A percentile compares a stretch with the other conserved stretches of the same genome.
Evolutionary conservation across 768 basidiomycete species (phyloP).

Genomic region (Rhodotorula kratochvilovae): DNA sequence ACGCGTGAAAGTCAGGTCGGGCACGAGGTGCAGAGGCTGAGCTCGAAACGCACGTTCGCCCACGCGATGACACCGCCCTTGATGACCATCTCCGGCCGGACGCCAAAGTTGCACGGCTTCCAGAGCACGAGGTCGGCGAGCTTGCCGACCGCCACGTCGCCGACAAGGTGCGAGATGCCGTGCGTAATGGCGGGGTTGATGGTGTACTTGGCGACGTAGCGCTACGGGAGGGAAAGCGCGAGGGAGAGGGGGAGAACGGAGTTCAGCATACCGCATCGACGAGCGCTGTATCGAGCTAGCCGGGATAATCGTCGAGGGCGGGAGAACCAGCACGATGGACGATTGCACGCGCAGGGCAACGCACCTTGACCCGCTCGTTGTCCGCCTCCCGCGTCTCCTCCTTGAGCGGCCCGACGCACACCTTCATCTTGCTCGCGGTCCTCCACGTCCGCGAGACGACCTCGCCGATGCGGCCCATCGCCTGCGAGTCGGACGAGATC

Average conservation of each 20-base stretch:
- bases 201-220: slow-evolving; percentile 90
- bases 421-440: slow-evolving; percentile 90
- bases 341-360: no score
- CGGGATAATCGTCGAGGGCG: no score
- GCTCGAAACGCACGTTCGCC: slow-evolving; percentile 63
- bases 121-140: slow-evolving; percentile 93
- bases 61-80: slow-evolving; percentile 91
- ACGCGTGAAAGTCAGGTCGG: neutral
- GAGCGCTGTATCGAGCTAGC: no score
- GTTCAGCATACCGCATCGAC: no score
- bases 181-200: slow-evolving; percentile 95
- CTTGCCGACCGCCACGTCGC: slow-evolving; percentile 72
- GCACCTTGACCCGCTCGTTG: slow-evolving; percentile 83
- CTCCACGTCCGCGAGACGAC: slow-evolving; percentile 90
- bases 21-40: neutral
- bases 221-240: neutral
- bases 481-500: slow-evolving; percentile 93
- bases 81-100: slow-evolving; percentile 86
- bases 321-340: no score
- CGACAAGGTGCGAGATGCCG: slow-evolving; percentile 81
- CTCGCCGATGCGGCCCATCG: slow-evolving; percentile 94
- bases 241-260: neutral
- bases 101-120: slow-evolving; percentile 89
- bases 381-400: slow-evolving; percentile 64
- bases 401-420: slow-evolving; percentile 66